Evolutionary conservation across 2,329 filamentous ascomycete species (phyloP), one percentile per base, ranked within the genome.

Genomic region (Ophiocordyceps camponoti-floridani): DNA sequence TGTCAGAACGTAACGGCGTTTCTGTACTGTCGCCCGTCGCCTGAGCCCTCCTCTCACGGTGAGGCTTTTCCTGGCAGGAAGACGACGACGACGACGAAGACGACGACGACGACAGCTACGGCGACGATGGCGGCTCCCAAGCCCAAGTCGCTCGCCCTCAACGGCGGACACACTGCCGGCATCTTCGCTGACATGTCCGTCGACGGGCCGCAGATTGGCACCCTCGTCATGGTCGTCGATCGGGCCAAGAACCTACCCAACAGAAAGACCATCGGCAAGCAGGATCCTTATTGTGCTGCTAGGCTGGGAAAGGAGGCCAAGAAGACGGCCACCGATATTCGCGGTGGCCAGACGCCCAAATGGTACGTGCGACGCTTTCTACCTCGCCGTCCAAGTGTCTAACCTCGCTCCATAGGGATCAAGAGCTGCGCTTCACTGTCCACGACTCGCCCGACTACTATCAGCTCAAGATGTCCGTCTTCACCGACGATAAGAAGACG

Each of bases 401-500:
- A 2, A 18, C 41, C 11, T 42, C 27, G 8, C n/a, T 31, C 13
- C 8, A 18, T 10, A 98, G 91, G 91, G 91, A 98, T 61, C 86
- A 96, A 63, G 91, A 98, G 62, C 75, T 98, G 41, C 85, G 91
- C 49, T 98, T 96, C 58, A 85, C 77, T 41, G 91, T 98, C 14
- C 89, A 95, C 70, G 88, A 96, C 57, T 95, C 87, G 14, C 81
- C 87, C 16, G 91, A 98, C 63, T 98, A 98, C 68, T 87, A 86
- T 63, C 85, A 88, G 59, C 73, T 98, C 46, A 98, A 98, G 60
- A 73, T 96, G 14, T 95, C 89, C 3, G 77, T 96, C 6, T 98
- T 98, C 67, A 95, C 94, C 58, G 91, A 98, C 56, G 91, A 98
- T 64, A 96, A 95, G 68, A 93, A 83, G 67, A 96, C 89, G 0